Evolutionary conservation across 2,329 filamentous ascomycete species (phyloP).

Genomic region (Ophiocordyceps sinensis): DNA sequence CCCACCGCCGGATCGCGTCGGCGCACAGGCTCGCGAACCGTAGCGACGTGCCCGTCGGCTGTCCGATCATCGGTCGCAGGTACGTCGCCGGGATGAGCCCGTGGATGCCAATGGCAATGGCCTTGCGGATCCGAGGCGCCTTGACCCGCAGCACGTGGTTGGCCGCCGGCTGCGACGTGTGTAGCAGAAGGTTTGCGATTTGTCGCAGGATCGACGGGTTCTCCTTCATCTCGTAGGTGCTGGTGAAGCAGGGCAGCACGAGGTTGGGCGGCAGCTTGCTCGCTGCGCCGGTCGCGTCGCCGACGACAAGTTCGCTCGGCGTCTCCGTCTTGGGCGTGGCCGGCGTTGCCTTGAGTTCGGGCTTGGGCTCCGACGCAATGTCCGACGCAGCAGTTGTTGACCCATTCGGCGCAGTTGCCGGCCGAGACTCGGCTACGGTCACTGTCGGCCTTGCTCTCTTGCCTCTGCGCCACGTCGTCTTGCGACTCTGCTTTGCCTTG

Average conservation of each 20-base stretch:
- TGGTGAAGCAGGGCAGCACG: constrained; percentile 53
- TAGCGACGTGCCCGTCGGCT: constrained; percentile 89
- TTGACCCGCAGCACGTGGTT: constrained; percentile 61
- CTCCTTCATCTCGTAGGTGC: constrained; percentile 52
- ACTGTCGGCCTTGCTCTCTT: constrained; percentile 33
- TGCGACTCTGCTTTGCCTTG: constrained; percentile 15
- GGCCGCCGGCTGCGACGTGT: constrained; percentile 38
- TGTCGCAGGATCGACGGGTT: constrained; percentile 59
- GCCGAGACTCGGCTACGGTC: constrained; percentile 28
- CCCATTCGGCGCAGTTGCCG: constrained; percentile 10
- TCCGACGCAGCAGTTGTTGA: constrained; percentile 1
- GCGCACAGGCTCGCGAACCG: constrained; percentile 83
- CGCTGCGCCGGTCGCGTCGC: constrained; percentile 24
- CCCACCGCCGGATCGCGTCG: constrained; percentile 71
- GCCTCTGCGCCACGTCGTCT: constrained; percentile 23
- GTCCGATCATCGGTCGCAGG: constrained; percentile 80
- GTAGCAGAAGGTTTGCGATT: constrained; percentile 42
- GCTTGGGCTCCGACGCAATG: constrained; percentile 1
- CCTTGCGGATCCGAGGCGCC: constrained; percentile 63
- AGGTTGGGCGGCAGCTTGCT: constrained; percentile 41
- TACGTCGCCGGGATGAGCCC: constrained; percentile 83
- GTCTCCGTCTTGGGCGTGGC: constrained; percentile 7
- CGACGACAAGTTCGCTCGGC: constrained; percentile 13
- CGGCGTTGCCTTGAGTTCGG: constrained; percentile 5
- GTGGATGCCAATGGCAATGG: constrained; percentile 86